phyloP scores from a whole-genome alignment of 768 basidiomycete species.

The Hypholoma fasciculare region DNA sequence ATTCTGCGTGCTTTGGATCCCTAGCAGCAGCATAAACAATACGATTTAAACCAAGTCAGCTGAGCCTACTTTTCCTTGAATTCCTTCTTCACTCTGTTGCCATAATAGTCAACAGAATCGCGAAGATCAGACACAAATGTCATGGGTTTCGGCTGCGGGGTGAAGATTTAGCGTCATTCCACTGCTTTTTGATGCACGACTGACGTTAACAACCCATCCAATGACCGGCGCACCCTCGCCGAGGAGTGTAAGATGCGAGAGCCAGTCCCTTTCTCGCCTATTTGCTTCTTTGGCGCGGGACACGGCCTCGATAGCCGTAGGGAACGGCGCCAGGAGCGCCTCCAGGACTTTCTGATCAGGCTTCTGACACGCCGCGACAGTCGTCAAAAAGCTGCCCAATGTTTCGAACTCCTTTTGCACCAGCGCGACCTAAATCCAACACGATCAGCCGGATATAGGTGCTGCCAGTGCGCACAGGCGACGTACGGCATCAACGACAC shows the following conservation, averaged over 20 bases:
- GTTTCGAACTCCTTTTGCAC: slow-evolving; percentile 68
- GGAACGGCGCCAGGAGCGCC: slow-evolving; percentile 65
- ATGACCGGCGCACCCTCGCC: slow-evolving; percentile 79
- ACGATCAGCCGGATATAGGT: slow-evolving; percentile 1
- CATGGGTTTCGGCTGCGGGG: slow-evolving; percentile 73
- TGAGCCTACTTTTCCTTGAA: slow-evolving; percentile 83
- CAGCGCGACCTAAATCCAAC: slow-evolving; percentile 54
- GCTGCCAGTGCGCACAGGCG: neutral
- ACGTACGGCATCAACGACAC: slow-evolving; percentile 77
- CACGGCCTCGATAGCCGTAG: slow-evolving; percentile 71
- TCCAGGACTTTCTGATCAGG: slow-evolving; percentile 64
- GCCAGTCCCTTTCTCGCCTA: slow-evolving; percentile 79
- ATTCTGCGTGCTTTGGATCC: slow-evolving; percentile 84
- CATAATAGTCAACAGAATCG: slow-evolving; percentile 86
- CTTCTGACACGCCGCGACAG: slow-evolving; percentile 75
- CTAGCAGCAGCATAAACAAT: slow-evolving; percentile 38
- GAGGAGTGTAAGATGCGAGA: slow-evolving; percentile 77
- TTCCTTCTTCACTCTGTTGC: slow-evolving; percentile 87
- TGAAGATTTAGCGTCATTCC: neutral
- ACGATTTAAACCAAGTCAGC: neutral
- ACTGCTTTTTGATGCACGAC: slow-evolving; percentile 25
- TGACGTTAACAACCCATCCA: slow-evolving; percentile 86
- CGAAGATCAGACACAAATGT: slow-evolving; percentile 80
- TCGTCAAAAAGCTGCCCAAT: slow-evolving; percentile 66
- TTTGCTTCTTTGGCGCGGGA: slow-evolving; percentile 82